Percentiles rank a stretch among this genome's conserved stretches.
phyloP scores from a whole-genome alignment of 306 rosid species.

The Fragaria ananassa region DNA sequence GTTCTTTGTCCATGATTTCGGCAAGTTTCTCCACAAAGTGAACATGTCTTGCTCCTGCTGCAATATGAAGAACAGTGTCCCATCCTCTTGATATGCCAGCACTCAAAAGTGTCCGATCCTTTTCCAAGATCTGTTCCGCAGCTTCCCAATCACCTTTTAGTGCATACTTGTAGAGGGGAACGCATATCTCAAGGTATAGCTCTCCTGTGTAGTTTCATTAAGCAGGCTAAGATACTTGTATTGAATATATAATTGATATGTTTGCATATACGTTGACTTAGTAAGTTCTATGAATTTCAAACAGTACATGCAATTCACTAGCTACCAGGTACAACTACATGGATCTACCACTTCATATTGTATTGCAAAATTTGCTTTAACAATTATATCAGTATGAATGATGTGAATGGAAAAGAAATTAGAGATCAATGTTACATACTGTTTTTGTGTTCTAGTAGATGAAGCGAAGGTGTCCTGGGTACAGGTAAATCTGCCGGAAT shows the following conservation, averaged over 20 bases:
- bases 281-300: background rate
- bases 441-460: background rate
- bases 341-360: background rate
- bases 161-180: constrained; percentile 12
- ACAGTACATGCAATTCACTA: background rate
- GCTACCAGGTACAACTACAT: background rate
- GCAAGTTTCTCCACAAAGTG: constrained; percentile 22
- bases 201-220: background rate
- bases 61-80: constrained; percentile 20
- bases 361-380: background rate
- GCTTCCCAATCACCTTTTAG: constrained; percentile 18
- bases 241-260: background rate
- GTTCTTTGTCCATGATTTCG: background rate
- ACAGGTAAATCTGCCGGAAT: background rate
- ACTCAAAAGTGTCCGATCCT: background rate
- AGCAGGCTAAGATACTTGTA: background rate
- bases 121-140: background rate
- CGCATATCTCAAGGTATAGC: background rate
- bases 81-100: background rate
- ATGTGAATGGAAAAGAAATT: background rate
- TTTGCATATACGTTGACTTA: background rate
- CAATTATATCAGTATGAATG: background rate
- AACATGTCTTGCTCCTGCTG: constrained; percentile 6
- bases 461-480: background rate
- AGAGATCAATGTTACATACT: background rate